A percentile compares a stretch with the other conserved stretches of the same genome.
phyloP scores from a whole-genome alignment of 2,329 filamentous ascomycete species.

The Aphanoascus verrucosus region DNA sequence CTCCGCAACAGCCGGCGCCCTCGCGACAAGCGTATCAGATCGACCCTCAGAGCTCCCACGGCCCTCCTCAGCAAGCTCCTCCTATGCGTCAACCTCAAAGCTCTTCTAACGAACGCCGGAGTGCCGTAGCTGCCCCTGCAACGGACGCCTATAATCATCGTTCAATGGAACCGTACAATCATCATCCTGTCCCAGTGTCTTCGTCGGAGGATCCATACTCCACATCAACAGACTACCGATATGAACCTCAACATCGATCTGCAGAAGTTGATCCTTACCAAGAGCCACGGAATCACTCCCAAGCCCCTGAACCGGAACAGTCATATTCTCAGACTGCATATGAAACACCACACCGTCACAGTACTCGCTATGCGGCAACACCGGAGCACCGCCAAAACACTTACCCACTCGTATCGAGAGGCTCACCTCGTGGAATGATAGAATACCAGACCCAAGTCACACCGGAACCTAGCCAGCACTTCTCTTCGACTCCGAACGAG shows the following conservation, averaged over 20 bases:
- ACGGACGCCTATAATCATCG: neutral
- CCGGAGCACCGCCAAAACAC: slow-evolving; percentile 11
- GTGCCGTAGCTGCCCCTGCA: neutral
- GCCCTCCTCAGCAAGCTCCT: neutral
- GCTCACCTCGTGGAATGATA: slow-evolving; percentile 5
- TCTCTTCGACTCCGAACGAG: neutral
- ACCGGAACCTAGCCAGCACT: neutral
- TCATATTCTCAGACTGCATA: slow-evolving; percentile 5
- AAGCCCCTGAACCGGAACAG: slow-evolving; percentile 5
- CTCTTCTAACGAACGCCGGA: neutral
- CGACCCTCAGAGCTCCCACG: slow-evolving; percentile 8
- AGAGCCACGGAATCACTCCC: neutral
- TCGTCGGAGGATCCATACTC: slow-evolving; percentile 1
- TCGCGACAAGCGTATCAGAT: slow-evolving; percentile 12
- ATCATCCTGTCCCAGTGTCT: neutral
- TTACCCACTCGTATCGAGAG: slow-evolving; percentile 11
- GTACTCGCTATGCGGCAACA: slow-evolving; percentile 3
- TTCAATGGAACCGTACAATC: neutral
- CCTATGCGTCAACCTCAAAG: slow-evolving; percentile 10
- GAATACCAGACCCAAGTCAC: slow-evolving; percentile 5
- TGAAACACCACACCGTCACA: slow-evolving; percentile 12
- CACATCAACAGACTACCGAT: neutral
- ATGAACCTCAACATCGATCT: neutral
- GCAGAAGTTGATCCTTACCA: neutral
- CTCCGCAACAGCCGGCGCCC: slow-evolving; percentile 16